A percentile compares a stretch with the other conserved stretches of the same genome.
phyloP scores from a whole-genome alignment of 768 basidiomycete species.

The Auriculariales sp. region DNA sequence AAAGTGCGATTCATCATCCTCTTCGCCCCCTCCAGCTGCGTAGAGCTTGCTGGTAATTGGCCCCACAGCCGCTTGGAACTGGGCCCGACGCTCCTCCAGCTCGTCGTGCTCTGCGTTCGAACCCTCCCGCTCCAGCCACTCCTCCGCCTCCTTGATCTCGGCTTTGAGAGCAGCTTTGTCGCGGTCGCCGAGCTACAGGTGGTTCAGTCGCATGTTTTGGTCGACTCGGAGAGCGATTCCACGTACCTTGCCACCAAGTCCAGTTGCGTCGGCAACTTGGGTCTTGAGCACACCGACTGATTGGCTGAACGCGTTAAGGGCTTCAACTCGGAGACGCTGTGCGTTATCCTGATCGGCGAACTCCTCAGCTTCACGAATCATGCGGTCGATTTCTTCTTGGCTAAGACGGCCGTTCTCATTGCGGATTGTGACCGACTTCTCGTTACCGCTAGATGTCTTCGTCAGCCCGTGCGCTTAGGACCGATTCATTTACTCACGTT shows the following conservation, averaged over 20 bases:
- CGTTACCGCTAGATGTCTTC: constrained; percentile 16
- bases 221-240: constrained; percentile 1
- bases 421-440: constrained; percentile 24
- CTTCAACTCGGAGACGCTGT: constrained; percentile 14
- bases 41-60: constrained; percentile 28
- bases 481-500: constrained; percentile 7
- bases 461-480: background rate
- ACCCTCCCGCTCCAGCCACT: constrained; percentile 28
- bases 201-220: background rate
- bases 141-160: constrained; percentile 24
- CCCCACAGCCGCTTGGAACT: constrained; percentile 18
- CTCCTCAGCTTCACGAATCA: constrained; percentile 38
- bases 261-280: constrained; percentile 27
- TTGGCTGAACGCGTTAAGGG: constrained; percentile 18
- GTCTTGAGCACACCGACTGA: constrained; percentile 25
- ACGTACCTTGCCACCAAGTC: constrained; percentile 25
- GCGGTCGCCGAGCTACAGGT: background rate
- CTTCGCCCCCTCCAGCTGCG: background rate
- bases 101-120: constrained; percentile 26
- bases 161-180: constrained; percentile 10
- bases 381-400: constrained; percentile 40
- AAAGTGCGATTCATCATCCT: background rate
- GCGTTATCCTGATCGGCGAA: constrained; percentile 15
- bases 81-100: constrained; percentile 26
- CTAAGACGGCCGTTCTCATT: constrained; percentile 34